A percentile compares a stretch with the other conserved stretches of the same genome.
phyloP scores from a whole-genome alignment of 2,329 filamentous ascomycete species.

The Calonectria ilicicola region DNA sequence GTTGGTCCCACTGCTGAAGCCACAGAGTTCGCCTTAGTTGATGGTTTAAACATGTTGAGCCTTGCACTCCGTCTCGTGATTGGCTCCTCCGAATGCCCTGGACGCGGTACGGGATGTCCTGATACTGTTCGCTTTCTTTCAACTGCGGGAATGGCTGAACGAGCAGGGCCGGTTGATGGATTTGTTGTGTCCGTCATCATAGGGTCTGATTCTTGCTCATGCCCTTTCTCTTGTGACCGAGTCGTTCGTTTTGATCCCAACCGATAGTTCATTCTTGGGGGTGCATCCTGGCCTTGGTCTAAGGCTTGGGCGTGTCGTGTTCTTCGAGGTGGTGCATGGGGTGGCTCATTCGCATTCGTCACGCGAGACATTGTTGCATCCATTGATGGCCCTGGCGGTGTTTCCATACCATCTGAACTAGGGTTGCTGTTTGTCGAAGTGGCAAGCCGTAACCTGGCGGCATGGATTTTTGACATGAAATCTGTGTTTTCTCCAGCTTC shows the following conservation, averaged over 20 bases:
- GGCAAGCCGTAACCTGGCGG: slow-evolving; percentile 60
- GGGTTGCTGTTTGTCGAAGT: slow-evolving; percentile 51
- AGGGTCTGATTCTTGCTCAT: slow-evolving; percentile 51
- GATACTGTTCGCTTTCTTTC: slow-evolving; percentile 94
- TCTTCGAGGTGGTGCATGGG: slow-evolving; percentile 65
- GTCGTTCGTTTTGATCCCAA: slow-evolving; percentile 57
- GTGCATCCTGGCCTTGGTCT: slow-evolving; percentile 67
- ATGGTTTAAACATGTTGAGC: slow-evolving; percentile 76
- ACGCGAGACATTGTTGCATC: slow-evolving; percentile 40
- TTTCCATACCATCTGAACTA: slow-evolving; percentile 71
- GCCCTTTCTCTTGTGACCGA: slow-evolving; percentile 52
- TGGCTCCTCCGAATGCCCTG: slow-evolving; percentile 69
- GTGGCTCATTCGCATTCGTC: slow-evolving; percentile 55
- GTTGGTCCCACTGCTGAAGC: slow-evolving; percentile 68
- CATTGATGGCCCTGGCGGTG: slow-evolving; percentile 57
- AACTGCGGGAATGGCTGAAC: slow-evolving; percentile 57
- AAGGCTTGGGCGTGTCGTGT: slow-evolving; percentile 65
- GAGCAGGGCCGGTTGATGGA: slow-evolving; percentile 49
- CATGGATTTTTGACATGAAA: slow-evolving; percentile 67
- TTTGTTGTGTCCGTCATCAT: slow-evolving; percentile 56
- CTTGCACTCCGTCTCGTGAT: slow-evolving; percentile 76
- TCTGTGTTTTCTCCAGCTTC: slow-evolving; percentile 62
- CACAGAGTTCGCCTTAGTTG: slow-evolving; percentile 73
- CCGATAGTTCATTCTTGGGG: slow-evolving; percentile 74
- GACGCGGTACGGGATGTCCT: slow-evolving; percentile 75